Conservation (phyloP, 2,329 filamentous ascomycete species). For the Leptoxyphium fumago region DNA sequence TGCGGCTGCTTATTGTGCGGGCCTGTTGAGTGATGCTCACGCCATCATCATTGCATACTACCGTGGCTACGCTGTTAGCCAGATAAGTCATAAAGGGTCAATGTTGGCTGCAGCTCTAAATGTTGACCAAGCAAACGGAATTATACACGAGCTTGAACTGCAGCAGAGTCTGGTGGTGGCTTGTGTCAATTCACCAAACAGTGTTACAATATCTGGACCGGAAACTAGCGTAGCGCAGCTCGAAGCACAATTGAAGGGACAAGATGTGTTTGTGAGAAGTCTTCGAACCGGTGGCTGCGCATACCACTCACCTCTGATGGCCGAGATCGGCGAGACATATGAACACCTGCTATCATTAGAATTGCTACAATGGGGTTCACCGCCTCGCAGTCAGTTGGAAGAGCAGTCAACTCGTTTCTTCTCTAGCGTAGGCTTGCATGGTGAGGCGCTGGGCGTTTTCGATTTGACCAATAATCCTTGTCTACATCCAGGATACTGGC, state of each 20-base stretch:
- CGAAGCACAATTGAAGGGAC: conserved; percentile 17
- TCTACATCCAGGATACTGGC: background rate
- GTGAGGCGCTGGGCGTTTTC: background rate
- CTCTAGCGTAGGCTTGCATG: background rate
- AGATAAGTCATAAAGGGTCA: too few species aligned
- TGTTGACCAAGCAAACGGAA: too few species aligned
- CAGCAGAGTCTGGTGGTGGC: background rate
- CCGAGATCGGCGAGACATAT: conserved; percentile 4
- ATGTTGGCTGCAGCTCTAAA: too few species aligned
- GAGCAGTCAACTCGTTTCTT: background rate
- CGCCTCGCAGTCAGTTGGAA: too few species aligned
- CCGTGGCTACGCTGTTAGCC: conserved; percentile 6
- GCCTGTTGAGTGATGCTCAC: conserved; percentile 8
- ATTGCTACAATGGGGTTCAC: too few species aligned
- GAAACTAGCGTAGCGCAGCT: conserved; percentile 20
- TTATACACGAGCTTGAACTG: too few species aligned
- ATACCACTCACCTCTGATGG: conserved; percentile 29
- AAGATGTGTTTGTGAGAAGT: conserved; percentile 24
- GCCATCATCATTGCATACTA: conserved; percentile 13
- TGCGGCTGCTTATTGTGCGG: conserved; percentile 19
- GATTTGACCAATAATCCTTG: background rate
- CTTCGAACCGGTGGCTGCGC: conserved; percentile 27
- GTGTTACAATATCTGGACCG: conserved; percentile 33
- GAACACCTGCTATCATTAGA: background rate
- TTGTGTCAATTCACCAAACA: conserved; percentile 24